Evolutionary conservation across 2,329 filamentous ascomycete genomes (phyloP), one percentile per base, ranked within the genome.

Genomic region (Didymella arachidicola): DNA sequence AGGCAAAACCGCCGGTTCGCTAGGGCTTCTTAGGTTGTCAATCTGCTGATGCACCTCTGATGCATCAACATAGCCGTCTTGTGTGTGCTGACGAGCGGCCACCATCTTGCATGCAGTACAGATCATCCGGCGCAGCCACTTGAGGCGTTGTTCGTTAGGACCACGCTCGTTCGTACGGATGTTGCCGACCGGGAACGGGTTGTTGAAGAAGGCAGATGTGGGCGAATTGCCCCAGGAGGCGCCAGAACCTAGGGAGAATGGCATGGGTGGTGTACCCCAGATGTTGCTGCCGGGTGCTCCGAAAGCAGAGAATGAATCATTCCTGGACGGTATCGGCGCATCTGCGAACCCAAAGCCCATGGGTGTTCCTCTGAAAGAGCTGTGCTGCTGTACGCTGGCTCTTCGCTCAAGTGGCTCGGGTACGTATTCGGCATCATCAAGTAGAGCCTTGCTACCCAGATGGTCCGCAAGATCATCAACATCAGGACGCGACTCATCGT

Each of bases 391-490:
- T 54, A 80, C 68, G 50, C 75, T 80, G 19, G 77, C 69, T 26
- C 79, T 75, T 38, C 80, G 72, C 53, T 84, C 72, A 81, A 89
- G 78, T 82, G 91, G 69, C 76, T 88, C 80, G 71, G 96, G 93
- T 14, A 76, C 72, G 34, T 73, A 74, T 38, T 76, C 73, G 7
- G 69, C 73, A 61, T 89, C 87, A 62, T 88, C 87, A 41, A 98
- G 82, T 12, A 99, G 82, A 12, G 93, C 95, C 68, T 92, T 93
- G 77, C 94, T 98, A 12, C 95, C 95, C 26, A 99, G 83, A 68
- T 95, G 93, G 60, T 89, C 86, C 62, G 88, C 89, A 53, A 91
- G 79, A 47, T 91, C 86, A 54, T 94, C 92, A 19, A 92, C 80
- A 55, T 89, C 87, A 44, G 46, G 43, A 38, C 57, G 51, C 26